Evolutionary conservation across 768 basidiomycete species (phyloP).

Genomic region (Hortiboletus flavorubellus): DNA sequence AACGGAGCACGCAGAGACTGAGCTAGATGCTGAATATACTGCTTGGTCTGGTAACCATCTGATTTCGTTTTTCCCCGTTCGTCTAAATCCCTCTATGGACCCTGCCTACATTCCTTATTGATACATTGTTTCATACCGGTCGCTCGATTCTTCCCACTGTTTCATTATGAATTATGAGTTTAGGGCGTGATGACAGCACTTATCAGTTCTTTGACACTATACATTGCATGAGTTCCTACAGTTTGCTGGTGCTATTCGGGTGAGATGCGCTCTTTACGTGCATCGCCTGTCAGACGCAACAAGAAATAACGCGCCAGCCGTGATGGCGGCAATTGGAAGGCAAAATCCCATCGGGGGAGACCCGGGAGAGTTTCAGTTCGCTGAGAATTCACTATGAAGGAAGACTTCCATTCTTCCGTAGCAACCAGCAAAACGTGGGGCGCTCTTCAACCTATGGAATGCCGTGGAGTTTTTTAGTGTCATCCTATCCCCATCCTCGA

Average conservation of each 20-base stretch:
- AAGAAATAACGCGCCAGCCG: neutral
- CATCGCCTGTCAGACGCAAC: slow-evolving; percentile 9
- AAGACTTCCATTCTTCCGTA: slow-evolving; percentile 33
- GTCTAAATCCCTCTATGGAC: slow-evolving; percentile 22
- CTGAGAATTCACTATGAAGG: slow-evolving; percentile 25
- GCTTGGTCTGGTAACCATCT: slow-evolving; percentile 6
- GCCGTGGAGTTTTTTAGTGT: slow-evolving; percentile 23
- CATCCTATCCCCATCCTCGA: slow-evolving; percentile 18
- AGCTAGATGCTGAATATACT: slow-evolving; percentile 25
- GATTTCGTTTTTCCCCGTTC: slow-evolving; percentile 11
- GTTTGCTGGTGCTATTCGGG: slow-evolving; percentile 1
- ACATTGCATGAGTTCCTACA: neutral
- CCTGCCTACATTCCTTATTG: slow-evolving; percentile 31
- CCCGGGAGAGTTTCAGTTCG: slow-evolving; percentile 10
- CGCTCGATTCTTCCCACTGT: slow-evolving; percentile 21
- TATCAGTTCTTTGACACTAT: slow-evolving; percentile 1
- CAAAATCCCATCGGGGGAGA: slow-evolving; percentile 10
- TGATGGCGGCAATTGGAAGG: slow-evolving; percentile 20
- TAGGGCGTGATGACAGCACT: slow-evolving; percentile 5
- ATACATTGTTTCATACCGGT: slow-evolving; percentile 29
- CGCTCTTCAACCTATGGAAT: slow-evolving; percentile 17
- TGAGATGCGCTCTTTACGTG: slow-evolving; percentile 12
- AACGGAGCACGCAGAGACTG: slow-evolving; percentile 66
- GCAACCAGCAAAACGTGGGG: slow-evolving; percentile 30
- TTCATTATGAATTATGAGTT: slow-evolving; percentile 26